Conservation (phyloP, 2,329 filamentous ascomycete species). For the Domatiomyces catenatus region DNA sequence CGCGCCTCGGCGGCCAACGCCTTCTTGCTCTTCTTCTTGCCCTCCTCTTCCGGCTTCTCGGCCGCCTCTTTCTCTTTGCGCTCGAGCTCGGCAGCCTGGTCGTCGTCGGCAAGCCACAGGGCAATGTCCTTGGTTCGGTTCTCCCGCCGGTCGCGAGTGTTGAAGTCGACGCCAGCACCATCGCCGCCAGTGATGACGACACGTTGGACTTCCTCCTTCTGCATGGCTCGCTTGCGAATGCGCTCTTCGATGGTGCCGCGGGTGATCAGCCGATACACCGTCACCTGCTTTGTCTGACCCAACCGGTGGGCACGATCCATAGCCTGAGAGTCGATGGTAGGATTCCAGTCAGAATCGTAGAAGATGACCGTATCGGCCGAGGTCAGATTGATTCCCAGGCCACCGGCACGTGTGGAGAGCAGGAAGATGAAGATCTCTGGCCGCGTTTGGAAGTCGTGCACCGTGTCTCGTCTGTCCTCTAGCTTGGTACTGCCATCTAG, state of each 20-base stretch:
- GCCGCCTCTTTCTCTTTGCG: conserved; percentile 76
- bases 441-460: conserved; percentile 87
- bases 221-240: conserved; percentile 87
- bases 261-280: conserved; percentile 93
- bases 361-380: conserved; percentile 97
- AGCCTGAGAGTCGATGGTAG: conserved; percentile 93
- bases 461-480: conserved; percentile 90
- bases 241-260: conserved; percentile 94
- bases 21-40: conserved; percentile 42
- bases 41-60: conserved; percentile 46
- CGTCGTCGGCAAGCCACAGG: conserved; percentile 95
- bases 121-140: conserved; percentile 96
- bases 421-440: conserved; percentile 96
- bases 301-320: conserved; percentile 98
- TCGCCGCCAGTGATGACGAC: conserved; percentile 86
- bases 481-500: conserved; percentile 94
- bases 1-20: conserved; percentile 33
- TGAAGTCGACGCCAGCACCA: conserved; percentile 82
- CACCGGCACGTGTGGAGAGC: conserved; percentile 87
- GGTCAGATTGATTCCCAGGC: conserved; percentile 93
- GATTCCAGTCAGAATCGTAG: conserved; percentile 99
- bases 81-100: conserved; percentile 88
- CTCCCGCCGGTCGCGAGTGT: conserved; percentile 70
- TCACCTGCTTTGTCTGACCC: conserved; percentile 88
- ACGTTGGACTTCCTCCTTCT: conserved; percentile 97